Percentiles rank a stretch among this genome's conserved stretches.
Evolutionary conservation across 345 rosid genomes (phyloP).

Genomic region (Geranium rotundifolium): DNA sequence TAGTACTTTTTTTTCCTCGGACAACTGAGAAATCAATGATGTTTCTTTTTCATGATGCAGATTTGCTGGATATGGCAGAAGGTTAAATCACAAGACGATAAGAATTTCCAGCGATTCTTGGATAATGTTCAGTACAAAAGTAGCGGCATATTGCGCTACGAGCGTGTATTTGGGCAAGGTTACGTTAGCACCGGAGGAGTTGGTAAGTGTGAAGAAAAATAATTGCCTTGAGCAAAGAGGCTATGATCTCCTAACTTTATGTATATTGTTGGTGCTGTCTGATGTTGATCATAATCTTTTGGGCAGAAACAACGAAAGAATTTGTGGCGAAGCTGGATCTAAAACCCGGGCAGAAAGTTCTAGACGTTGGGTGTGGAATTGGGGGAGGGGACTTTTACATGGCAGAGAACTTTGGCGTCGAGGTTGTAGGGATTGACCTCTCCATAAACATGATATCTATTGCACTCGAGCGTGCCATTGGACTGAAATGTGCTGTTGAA

Average conservation of each 20-base stretch:
- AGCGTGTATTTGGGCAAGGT: constrained; percentile 87
- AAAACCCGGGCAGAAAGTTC: constrained; percentile 84
- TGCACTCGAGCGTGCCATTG: constrained; percentile 90
- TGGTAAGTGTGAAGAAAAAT: constrained; percentile 25
- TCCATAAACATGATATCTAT: constrained; percentile 89
- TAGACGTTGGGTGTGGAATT: constrained; percentile 97
- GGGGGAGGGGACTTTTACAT: constrained; percentile 99
- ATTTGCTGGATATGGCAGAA: constrained; percentile 97
- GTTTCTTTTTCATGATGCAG: constrained; percentile 26
- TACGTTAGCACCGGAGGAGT: constrained; percentile 96
- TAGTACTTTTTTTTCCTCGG: background rate
- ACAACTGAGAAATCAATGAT: background rate
- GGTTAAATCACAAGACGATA: constrained; percentile 60
- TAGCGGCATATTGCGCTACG: constrained; percentile 78
- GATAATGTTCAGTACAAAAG: constrained; percentile 87
- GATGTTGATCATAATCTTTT: background rate
- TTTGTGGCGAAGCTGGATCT: constrained; percentile 79
- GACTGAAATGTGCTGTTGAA: constrained; percentile 79
- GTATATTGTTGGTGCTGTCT: background rate
- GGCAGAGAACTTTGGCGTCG: constrained; percentile 79
- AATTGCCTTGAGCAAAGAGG: too few species aligned
- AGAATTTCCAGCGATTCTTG: constrained; percentile 85
- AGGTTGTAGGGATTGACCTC: constrained; percentile 90
- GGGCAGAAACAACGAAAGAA: constrained; percentile 87
- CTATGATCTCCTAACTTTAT: background rate